Percentiles rank a stretch among this genome's conserved stretches.
These are phyloP conservation scores for Sphaerostilbella broomeana DNA, from an alignment of 2,329 filamentous ascomycete genomes.

Conservation along the genomic window DNA sequence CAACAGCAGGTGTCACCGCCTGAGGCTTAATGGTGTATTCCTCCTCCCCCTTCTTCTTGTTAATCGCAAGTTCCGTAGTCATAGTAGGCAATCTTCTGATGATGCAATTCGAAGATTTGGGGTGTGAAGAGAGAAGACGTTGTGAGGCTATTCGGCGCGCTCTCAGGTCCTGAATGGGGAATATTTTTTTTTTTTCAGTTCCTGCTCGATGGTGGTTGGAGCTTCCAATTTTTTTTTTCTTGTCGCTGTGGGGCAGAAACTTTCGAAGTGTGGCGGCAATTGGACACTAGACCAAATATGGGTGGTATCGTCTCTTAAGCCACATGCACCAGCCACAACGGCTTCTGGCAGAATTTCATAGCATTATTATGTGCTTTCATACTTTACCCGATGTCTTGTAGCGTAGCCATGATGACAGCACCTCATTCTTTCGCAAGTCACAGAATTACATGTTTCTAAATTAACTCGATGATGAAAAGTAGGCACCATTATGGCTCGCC, in stretches of 20 bases:
- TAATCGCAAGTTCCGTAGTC: slow-evolving; percentile 41
- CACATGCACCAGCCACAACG: slow-evolving; percentile 10
- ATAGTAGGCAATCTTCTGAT: slow-evolving; percentile 20
- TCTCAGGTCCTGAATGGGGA: slow-evolving; percentile 8
- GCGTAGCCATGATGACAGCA: too few relatives aligned
- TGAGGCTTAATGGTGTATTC: slow-evolving; percentile 92
- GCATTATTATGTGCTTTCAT: neutral
- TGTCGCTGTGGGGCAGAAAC: slow-evolving; percentile 16
- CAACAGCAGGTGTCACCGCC: slow-evolving; percentile 66
- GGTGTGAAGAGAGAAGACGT: slow-evolving; percentile 6
- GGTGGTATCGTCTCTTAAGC: neutral
- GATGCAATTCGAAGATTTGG: slow-evolving; percentile 1
- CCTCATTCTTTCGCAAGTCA: too few relatives aligned
- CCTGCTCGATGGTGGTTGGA: slow-evolving; percentile 12
- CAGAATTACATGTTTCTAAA: too few relatives aligned
- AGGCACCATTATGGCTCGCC: slow-evolving; percentile 4
- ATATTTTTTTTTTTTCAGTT: slow-evolving; percentile 15
- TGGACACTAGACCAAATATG: slow-evolving; percentile 7
- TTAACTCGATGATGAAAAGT: neutral
- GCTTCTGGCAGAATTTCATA: neutral
- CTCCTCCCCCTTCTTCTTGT: slow-evolving; percentile 45
- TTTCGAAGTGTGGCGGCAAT: slow-evolving; percentile 15
- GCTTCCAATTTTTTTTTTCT: slow-evolving; percentile 19
- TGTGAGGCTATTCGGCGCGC: slow-evolving; percentile 4
- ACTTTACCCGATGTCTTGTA: neutral